phyloP scores from a whole-genome alignment of 129 eudicot genomes.

The Lactuca saligna region DNA sequence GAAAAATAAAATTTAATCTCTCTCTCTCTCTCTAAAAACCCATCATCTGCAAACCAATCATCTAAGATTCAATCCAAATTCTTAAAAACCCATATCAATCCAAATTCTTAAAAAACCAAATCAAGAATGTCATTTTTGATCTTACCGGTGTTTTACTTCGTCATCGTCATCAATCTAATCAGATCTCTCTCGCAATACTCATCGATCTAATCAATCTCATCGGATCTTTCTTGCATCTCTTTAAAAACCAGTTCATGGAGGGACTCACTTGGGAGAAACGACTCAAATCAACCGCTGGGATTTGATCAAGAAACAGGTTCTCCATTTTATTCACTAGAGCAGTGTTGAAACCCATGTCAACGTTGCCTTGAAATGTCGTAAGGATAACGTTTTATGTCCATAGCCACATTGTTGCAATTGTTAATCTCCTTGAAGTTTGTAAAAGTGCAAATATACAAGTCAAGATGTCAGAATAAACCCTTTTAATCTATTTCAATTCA shows the following conservation, averaged over 20 bases:
- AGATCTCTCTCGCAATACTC: conserved; percentile 12
- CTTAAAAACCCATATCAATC: too few relatives aligned
- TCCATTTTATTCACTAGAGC: too few relatives aligned
- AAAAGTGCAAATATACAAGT: conserved; percentile 62
- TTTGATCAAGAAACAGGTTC: conserved; percentile 58
- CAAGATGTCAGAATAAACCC: too few relatives aligned
- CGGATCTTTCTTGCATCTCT: conserved; percentile 70
- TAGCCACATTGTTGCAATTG: conserved; percentile 73
- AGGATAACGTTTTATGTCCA: conserved; percentile 75
- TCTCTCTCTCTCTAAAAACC: too few relatives aligned
- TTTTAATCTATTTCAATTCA: too few relatives aligned
- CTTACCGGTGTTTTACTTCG: conserved; percentile 3
- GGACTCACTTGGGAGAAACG: conserved; percentile 68
- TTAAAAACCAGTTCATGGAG: conserved; percentile 56
- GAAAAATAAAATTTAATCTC: too few relatives aligned
- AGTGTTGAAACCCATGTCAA: conserved; percentile 87
- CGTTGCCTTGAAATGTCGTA: conserved; percentile 67
- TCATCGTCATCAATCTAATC: conserved; percentile 25
- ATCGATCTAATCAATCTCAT: conserved; percentile 26
- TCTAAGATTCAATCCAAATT: too few relatives aligned
- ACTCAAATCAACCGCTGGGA: conserved; percentile 55
- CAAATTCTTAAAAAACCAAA: too few relatives aligned
- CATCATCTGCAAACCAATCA: too few relatives aligned
- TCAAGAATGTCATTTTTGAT: too few relatives aligned
- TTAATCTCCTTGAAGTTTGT: conserved; percentile 65